Base-by-base conservation (phyloP, 139 green algal species). In the Ettlia oleoabundans region DNA sequence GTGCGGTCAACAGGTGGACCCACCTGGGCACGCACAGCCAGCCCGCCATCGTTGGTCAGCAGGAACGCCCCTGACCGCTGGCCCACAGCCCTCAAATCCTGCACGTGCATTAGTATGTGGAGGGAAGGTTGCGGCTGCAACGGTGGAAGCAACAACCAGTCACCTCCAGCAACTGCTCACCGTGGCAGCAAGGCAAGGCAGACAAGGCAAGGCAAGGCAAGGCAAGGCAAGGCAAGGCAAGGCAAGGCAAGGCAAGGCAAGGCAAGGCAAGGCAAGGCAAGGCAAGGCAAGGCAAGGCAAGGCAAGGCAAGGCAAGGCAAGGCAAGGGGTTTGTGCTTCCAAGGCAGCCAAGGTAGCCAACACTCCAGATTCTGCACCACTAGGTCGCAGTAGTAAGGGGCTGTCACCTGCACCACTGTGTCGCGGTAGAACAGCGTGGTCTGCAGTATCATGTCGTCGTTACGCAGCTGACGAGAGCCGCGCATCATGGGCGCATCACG, bases 401-500 rank as follows among this genome's bases (percentile, higher is more conserved):
- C n/a, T n/a, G n/a, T n/a, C n/a, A 80, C 75, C 64, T 47, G 10
- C 26, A 76, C 73, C n/a, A 79, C 43, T 2, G 61, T 47, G 4
- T 24, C 22, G 2, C 47, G 26, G 35, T 77, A 83, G n/a, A 55
- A 63, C 72, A 83, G 52, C 38, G 71, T 70, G 15, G 64, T 88
- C 66, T 86, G 80, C 33, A 88, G 37, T 21, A 88, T 88, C n/a
- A 74, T 47, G 82, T 86, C 80, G 38, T 88, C 84, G 53, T 88
- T 88, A 30, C 70, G 61, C 43, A 87, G 41, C 51, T 69, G 26
- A 2, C 28, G 33, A 2, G 43, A 47, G 38, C 26, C 74, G 55
- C 32, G 35, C 4, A 30, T 38, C 73, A 82, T 38, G 0, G 47
- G 13, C 51, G 41, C 28, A 22, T 8, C 9, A 1, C 32, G 26